A percentile compares a stretch with the other conserved stretches of the same genome.
Conservation (phyloP, 2,329 filamentous ascomycete genomes). For the Ophiocordyceps australis region DNA sequence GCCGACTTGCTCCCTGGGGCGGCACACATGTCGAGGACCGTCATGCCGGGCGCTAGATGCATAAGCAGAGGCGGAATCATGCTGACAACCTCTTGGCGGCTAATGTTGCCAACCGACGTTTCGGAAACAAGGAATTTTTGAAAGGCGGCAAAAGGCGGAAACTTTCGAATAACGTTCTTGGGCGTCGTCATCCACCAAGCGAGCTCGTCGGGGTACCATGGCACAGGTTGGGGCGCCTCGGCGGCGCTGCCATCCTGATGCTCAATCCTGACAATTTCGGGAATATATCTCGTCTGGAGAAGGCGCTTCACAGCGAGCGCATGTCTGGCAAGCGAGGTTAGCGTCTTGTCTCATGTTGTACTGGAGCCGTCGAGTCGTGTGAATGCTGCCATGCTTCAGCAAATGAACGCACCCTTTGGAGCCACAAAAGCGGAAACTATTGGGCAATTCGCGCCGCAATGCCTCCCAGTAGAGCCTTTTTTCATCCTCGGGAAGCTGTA, state of each 20-base stretch:
- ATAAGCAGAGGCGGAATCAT: slow-evolving; percentile 96
- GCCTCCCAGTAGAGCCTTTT: slow-evolving; percentile 68
- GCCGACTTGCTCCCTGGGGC: slow-evolving; percentile 94
- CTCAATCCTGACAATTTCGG: slow-evolving; percentile 71
- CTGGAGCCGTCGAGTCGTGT: too few species aligned
- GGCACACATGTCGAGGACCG: slow-evolving; percentile 87
- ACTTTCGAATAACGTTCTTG: slow-evolving; percentile 88
- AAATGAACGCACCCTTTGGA: slow-evolving; percentile 54
- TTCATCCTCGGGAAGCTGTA: slow-evolving; percentile 63
- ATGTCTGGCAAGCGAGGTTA: slow-evolving; percentile 35
- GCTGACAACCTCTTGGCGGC: slow-evolving; percentile 90
- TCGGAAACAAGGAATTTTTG: slow-evolving; percentile 97
- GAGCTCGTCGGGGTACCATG: slow-evolving; percentile 88
- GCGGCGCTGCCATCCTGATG: slow-evolving; percentile 68
- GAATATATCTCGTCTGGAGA: slow-evolving; percentile 75
- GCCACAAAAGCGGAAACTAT: slow-evolving; percentile 94
- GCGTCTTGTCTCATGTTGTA: not conserved
- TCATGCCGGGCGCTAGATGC: slow-evolving; percentile 81
- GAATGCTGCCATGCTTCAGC: too few species aligned
- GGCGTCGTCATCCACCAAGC: slow-evolving; percentile 98
- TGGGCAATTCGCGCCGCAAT: slow-evolving; percentile 71
- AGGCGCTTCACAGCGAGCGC: slow-evolving; percentile 84
- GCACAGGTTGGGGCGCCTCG: slow-evolving; percentile 61
- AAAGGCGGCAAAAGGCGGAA: slow-evolving; percentile 84
- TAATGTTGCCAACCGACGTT: slow-evolving; percentile 94